Conservation (phyloP, 208 protist genomes). For the Leishmania mexicana region DNA sequence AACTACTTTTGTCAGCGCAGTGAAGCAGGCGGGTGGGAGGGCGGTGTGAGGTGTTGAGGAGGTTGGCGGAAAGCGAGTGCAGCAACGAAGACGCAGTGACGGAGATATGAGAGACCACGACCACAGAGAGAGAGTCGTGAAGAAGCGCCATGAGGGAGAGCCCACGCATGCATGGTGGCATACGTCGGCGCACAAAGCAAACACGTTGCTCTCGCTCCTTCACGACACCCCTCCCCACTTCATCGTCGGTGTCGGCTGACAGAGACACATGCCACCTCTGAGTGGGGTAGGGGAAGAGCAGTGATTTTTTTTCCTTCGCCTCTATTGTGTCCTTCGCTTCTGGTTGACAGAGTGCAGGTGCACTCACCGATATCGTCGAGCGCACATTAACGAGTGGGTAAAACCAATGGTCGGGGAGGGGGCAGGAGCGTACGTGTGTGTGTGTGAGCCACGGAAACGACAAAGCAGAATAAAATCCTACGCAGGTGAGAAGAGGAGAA, state of each 20-base stretch:
- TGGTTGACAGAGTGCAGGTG: background rate
- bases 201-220: too few species aligned
- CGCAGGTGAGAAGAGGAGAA: background rate
- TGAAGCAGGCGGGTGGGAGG: background rate
- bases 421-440: background rate
- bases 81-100: background rate
- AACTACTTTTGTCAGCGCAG: background rate
- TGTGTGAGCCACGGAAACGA: background rate
- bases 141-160: background rate
- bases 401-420: too few species aligned
- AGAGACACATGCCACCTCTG: background rate
- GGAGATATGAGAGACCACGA: background rate
- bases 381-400: background rate
- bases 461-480: background rate
- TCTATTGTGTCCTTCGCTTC: background rate
- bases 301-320: background rate
- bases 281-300: too few species aligned
- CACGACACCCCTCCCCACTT: background rate
- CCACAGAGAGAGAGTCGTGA: background rate
- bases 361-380: background rate
- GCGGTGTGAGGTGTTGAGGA: background rate
- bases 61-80: background rate
- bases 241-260: background rate
- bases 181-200: background rate
- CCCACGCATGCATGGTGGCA: background rate